phyloP scores from a whole-genome alignment of 2,329 filamentous ascomycete genomes.

The Onygena corvina region DNA sequence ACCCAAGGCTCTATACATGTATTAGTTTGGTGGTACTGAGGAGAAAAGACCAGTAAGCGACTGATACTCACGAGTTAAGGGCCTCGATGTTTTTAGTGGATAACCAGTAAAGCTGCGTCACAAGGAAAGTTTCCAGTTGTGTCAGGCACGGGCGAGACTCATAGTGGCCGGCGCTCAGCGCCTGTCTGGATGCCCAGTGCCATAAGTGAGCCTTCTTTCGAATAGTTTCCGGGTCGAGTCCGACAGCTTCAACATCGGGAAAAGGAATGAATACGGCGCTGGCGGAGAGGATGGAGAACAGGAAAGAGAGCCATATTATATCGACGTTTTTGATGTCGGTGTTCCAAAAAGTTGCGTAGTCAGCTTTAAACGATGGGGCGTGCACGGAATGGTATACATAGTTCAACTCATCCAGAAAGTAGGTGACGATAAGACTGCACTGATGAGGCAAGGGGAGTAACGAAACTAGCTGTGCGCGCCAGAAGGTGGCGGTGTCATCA shows the following conservation, averaged over 20 bases:
- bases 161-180: conserved; percentile 21
- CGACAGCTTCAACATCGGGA: conserved; percentile 18
- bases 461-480: conserved; percentile 18
- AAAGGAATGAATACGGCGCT: conserved; percentile 22
- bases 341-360: conserved; percentile 23
- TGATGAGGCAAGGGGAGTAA: conserved; percentile 16
- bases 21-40: conserved; percentile 4
- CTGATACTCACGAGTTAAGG: conserved; percentile 23
- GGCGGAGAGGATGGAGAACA: conserved; percentile 23
- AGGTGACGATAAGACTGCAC: conserved; percentile 21
- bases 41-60: too few relatives aligned
- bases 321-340: conserved; percentile 19
- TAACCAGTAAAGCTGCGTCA: conserved; percentile 25
- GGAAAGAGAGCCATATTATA: conserved; percentile 24
- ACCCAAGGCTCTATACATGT: conserved; percentile 15
- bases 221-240: conserved; percentile 14
- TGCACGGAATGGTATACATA: conserved; percentile 23
- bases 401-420: conserved; percentile 25
- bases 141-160: conserved; percentile 21
- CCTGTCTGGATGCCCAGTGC: conserved; percentile 23
- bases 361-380: conserved; percentile 17
- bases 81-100: conserved; percentile 24
- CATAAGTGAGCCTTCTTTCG: conserved; percentile 21
- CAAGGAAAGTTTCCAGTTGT: conserved; percentile 22
- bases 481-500: conserved; percentile 15